phyloP scores from a whole-genome alignment of 225 moss, liverwort and hornwort species.

The Straminergon stramineum region DNA sequence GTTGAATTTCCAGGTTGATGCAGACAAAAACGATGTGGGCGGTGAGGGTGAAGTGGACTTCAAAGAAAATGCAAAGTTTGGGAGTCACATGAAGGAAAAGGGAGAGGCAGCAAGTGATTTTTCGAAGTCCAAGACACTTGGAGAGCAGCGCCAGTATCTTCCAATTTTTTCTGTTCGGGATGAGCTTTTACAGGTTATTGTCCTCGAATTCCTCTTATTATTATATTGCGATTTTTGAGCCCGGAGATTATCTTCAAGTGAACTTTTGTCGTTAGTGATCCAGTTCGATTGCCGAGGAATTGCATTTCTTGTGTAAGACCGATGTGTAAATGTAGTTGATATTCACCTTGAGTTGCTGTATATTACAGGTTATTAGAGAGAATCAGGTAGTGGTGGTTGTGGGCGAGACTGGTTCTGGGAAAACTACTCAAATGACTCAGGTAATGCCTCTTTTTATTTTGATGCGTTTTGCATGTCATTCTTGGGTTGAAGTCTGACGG shows the following conservation, averaged over 20 bases:
- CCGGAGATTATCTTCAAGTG: not conserved
- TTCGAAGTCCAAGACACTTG: conserved; percentile 71
- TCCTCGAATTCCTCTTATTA: not conserved
- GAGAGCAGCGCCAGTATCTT: conserved; percentile 90
- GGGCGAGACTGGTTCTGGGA: conserved; percentile 98
- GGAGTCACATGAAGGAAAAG: conserved; percentile 93
- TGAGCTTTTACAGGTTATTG: conserved; percentile 72
- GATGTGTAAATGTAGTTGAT: not conserved
- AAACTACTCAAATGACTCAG: conserved; percentile 99
- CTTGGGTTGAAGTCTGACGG: not conserved
- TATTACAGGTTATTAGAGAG: conserved; percentile 72
- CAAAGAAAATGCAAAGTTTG: conserved; percentile 89
- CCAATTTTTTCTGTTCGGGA: conserved; percentile 92
- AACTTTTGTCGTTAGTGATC: not conserved
- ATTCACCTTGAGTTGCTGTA: not conserved
- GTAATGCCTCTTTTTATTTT: conserved; percentile 4
- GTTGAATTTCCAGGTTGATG: conserved; percentile 56
- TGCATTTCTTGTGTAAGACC: not conserved
- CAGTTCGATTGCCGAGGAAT: not conserved
- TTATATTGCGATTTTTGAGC: not conserved
- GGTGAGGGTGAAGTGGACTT: conserved; percentile 92
- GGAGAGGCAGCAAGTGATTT: conserved; percentile 95
- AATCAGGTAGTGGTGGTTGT: conserved; percentile 97
- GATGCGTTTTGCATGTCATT: not conserved
- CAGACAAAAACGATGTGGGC: conserved; percentile 72